phyloP scores from a whole-genome alignment of 169 alveolate genomes.

The Plasmodium knowlesi region DNA sequence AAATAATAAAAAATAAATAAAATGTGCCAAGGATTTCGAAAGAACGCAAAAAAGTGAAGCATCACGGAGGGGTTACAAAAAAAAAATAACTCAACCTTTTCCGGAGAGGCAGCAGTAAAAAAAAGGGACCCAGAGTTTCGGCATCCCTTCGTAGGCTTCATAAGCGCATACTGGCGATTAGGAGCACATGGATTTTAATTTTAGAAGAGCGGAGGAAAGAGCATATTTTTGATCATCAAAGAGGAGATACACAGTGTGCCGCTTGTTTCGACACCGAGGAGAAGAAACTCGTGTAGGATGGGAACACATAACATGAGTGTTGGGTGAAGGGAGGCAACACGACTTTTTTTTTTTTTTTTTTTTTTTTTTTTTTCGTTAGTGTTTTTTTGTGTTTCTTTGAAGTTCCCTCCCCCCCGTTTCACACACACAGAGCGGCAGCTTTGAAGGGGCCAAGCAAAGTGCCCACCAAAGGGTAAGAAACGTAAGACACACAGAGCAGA shows the following conservation, averaged over 20 bases:
- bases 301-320: neutral
- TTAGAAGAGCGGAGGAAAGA: neutral
- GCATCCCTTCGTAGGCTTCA: neutral
- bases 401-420: neutral
- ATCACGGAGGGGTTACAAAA: neutral
- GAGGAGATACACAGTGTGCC: neutral
- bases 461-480: neutral
- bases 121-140: neutral
- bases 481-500: neutral
- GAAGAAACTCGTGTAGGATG: neutral
- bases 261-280: neutral
- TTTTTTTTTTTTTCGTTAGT: neutral
- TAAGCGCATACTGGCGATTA: neutral
- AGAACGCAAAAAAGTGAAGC: neutral
- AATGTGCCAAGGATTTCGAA: neutral
- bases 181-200: neutral
- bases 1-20: neutral
- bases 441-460: neutral
- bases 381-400: neutral
- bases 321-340: neutral
- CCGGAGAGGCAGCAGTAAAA: neutral
- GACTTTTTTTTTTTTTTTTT: neutral
- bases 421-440: neutral
- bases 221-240: neutral
- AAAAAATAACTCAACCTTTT: neutral